Evolutionary conservation across 345 rosid genomes (phyloP).

Genomic region (Lepidium aucheri): DNA sequence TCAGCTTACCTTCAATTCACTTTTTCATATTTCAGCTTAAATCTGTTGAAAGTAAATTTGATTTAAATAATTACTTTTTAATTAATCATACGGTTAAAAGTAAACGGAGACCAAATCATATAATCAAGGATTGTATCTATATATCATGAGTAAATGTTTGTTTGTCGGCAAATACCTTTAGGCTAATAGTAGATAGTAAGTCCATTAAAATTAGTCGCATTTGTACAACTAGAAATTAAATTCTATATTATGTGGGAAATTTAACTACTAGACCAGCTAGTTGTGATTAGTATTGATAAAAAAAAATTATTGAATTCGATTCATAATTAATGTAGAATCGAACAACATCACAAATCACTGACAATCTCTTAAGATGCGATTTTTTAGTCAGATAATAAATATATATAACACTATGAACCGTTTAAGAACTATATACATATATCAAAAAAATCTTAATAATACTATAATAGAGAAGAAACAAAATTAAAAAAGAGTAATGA

Average conservation of each 20-base stretch:
- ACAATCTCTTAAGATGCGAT: not conserved
- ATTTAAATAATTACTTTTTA: not conserved
- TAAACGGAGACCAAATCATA: not conserved
- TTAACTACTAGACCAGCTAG: no score
- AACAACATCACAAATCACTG: not conserved
- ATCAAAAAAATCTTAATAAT: not conserved
- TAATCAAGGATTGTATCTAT: no score
- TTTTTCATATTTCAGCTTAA: not conserved
- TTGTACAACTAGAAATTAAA: no score
- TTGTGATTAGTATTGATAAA: no score
- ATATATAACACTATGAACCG: not conserved
- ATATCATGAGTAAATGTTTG: no score
- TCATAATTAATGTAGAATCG: no score
- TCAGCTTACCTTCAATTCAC: not conserved
- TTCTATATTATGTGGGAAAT: no score
- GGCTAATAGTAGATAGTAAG: no score
- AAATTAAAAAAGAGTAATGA: not conserved
- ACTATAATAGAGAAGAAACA: not conserved
- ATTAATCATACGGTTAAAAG: not conserved
- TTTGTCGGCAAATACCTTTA: no score
- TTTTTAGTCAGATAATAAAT: not conserved
- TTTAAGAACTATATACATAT: conserved; percentile 20
- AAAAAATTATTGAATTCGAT: no score
- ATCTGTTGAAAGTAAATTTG: not conserved
- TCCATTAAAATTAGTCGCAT: no score